A percentile compares a stretch with the other conserved stretches of the same genome.
Evolutionary conservation across 192 early-diverging fungal species (phyloP).

Genomic region (Coemansia reversa): DNA sequence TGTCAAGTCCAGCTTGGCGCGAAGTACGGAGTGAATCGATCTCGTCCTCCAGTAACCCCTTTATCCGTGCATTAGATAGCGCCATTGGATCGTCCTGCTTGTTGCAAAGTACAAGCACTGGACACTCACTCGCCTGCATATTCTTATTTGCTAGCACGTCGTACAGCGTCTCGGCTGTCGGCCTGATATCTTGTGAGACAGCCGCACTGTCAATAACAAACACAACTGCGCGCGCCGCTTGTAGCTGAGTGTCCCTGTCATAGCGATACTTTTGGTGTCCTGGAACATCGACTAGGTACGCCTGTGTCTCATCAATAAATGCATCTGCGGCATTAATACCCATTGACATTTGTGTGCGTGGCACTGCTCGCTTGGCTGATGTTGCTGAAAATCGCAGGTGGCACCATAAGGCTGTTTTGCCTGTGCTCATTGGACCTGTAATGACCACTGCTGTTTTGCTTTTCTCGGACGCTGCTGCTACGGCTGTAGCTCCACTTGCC

Average conservation of each 20-base stretch:
- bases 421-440: constrained; percentile 30
- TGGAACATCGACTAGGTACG: constrained; percentile 76
- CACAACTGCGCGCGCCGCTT: constrained; percentile 66
- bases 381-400: constrained; percentile 32
- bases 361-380: constrained; percentile 5
- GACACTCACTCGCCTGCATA: constrained; percentile 59
- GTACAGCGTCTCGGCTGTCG: constrained; percentile 77
- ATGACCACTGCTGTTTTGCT: constrained; percentile 30
- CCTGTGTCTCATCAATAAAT: constrained; percentile 11
- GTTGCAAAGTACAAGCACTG: constrained; percentile 78
- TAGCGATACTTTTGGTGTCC: constrained; percentile 84
- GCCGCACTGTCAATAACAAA: constrained; percentile 80
- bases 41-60: constrained; percentile 70
- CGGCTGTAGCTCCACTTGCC: constrained; percentile 22
- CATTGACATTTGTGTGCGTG: constrained; percentile 46
- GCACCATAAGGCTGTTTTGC: constrained; percentile 48
- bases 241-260: constrained; percentile 68
- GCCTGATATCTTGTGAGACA: constrained; percentile 54
- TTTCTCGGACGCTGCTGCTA: constrained; percentile 6
- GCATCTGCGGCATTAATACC: constrained; percentile 32
- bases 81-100: constrained; percentile 77
- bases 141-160: constrained; percentile 70
- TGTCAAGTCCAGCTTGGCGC: constrained; percentile 32
- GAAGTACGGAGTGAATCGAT: constrained; percentile 56
- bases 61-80: constrained; percentile 64